Percentiles rank a stretch among this genome's conserved stretches.
Evolutionary conservation across 2,329 filamentous ascomycete species (phyloP).

Genomic region (Hansfordia pulvinata): DNA sequence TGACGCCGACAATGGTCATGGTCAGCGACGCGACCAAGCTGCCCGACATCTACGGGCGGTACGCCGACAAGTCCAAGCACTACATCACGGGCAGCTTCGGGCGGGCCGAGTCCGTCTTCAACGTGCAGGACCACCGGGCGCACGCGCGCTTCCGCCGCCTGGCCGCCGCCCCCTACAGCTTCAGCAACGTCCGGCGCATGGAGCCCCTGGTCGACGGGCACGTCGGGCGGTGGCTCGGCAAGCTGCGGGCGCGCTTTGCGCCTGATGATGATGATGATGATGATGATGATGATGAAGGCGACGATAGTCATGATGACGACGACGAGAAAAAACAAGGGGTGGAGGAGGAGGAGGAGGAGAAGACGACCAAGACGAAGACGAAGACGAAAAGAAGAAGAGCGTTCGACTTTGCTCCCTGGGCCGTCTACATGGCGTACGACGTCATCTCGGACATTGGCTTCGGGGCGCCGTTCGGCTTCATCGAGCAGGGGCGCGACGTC

Average conservation of each 20-base stretch:
- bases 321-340: no score
- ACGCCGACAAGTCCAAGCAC: constrained; percentile 41
- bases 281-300: no score
- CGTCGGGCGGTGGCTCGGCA: constrained; percentile 33
- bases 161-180: constrained; percentile 38
- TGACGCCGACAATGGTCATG: constrained; percentile 37
- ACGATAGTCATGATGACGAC: no score
- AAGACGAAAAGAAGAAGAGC: constrained; percentile 21
- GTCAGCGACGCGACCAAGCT: constrained; percentile 38
- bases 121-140: constrained; percentile 36
- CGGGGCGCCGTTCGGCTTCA: constrained; percentile 40
- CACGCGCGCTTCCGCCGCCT: constrained; percentile 40
- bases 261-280: no score
- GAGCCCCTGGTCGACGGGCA: constrained; percentile 38
- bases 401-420: constrained; percentile 45
- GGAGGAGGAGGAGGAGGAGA: constrained; percentile 22
- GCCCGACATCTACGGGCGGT: constrained; percentile 39
- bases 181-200: constrained; percentile 43
- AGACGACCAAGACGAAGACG: no score
- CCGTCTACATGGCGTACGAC: constrained; percentile 42
- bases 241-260: constrained; percentile 31
- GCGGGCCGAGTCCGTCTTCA: constrained; percentile 39
- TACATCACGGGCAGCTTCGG: constrained; percentile 46
- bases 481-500: constrained; percentile 35
- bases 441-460: constrained; percentile 43